Base-by-base conservation (phyloP, 2,329 filamentous ascomycete genomes). In the Aspergillus sp. region DNA sequence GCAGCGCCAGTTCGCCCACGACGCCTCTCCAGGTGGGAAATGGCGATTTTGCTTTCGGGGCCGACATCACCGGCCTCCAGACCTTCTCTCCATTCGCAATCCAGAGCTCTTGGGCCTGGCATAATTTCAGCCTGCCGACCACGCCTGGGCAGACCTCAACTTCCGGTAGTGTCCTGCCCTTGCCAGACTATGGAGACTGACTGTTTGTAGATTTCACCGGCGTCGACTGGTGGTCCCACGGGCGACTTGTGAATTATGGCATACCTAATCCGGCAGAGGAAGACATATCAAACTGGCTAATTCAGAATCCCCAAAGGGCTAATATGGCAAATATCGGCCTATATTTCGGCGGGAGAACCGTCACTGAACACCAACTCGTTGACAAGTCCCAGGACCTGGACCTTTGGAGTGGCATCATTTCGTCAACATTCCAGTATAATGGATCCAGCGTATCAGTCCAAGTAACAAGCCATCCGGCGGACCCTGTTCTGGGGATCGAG, bases 1-100 rank as follows among this genome's bases (percentile, higher is more conserved):
- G 81, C 17, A 82, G 77, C 68, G 74, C 72, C 41, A 81, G 77
- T 57, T 81, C 81, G 3, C 63, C 70, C 15, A 78, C 78, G 19
- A 85, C 83, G 9, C 83, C 83, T 0, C 69, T 86, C 12, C 79
- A 80, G 64, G 73, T 81, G 2, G 78, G 78, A 14, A 81, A 81
- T 59, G 79, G 79, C 7, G 73, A 80, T 49, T 79, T 81, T 48
- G 79, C 78, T 12, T 80, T 81, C 55, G 77, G 78, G 7, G 73
- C 70, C 11, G 78, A 81, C 60, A 66, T 80, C 27, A 80, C 79
- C 0, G 79, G 78, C 1, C 65, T 81, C 4, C 79, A 80, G 57
- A 79, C 77, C 6, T 77, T 80, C 43, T 52, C 73, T 5, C 74
- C 75, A 2, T 78, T 76, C 56, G 74, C 73, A 23, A 80, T 68